Conservation (phyloP, 2,329 filamentous ascomycete species). For the Onygena corvina region DNA sequence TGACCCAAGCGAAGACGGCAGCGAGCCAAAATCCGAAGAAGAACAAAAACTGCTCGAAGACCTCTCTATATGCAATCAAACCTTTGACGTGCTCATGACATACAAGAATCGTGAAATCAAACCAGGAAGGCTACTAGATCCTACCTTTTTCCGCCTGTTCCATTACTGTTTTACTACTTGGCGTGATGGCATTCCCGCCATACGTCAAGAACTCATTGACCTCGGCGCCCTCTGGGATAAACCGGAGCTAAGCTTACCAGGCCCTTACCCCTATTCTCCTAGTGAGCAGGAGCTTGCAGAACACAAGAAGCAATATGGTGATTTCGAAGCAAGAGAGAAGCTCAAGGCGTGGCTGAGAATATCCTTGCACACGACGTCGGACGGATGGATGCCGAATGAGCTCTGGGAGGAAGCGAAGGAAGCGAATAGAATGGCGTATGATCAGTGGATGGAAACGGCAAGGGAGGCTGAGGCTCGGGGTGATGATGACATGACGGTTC, state of each 20-base stretch:
- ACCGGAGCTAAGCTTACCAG: slow-evolving; percentile 18
- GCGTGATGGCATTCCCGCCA: slow-evolving; percentile 20
- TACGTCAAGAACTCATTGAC: slow-evolving; percentile 26
- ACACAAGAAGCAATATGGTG: slow-evolving; percentile 22
- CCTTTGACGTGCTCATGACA: slow-evolving; percentile 18
- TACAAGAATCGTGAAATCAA: slow-evolving; percentile 14
- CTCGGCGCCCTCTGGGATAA: slow-evolving; percentile 19
- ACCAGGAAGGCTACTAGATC: slow-evolving; percentile 21
- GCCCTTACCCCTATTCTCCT: slow-evolving; percentile 20
- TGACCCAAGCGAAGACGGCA: slow-evolving; percentile 11
- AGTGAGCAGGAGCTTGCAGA: slow-evolving; percentile 19
- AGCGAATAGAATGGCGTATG: slow-evolving; percentile 22
- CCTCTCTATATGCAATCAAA: slow-evolving; percentile 22
- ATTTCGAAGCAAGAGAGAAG: slow-evolving; percentile 22
- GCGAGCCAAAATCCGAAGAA: slow-evolving; percentile 9
- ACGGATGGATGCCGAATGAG: slow-evolving; percentile 26
- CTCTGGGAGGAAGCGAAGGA: slow-evolving; percentile 21
- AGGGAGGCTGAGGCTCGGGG: slow-evolving; percentile 11
- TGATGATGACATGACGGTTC: slow-evolving; percentile 11
- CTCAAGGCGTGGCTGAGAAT: slow-evolving; percentile 22
- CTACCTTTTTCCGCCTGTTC: slow-evolving; percentile 24
- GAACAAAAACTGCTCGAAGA: slow-evolving; percentile 19
- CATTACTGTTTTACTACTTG: slow-evolving; percentile 24
- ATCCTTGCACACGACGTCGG: slow-evolving; percentile 22
- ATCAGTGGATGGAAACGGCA: slow-evolving; percentile 22